A percentile compares a stretch with the other conserved stretches of the same genome.
Evolutionary conservation across 2,329 filamentous ascomycete genomes (phyloP).

Genomic region (Metarhizium sp.): DNA sequence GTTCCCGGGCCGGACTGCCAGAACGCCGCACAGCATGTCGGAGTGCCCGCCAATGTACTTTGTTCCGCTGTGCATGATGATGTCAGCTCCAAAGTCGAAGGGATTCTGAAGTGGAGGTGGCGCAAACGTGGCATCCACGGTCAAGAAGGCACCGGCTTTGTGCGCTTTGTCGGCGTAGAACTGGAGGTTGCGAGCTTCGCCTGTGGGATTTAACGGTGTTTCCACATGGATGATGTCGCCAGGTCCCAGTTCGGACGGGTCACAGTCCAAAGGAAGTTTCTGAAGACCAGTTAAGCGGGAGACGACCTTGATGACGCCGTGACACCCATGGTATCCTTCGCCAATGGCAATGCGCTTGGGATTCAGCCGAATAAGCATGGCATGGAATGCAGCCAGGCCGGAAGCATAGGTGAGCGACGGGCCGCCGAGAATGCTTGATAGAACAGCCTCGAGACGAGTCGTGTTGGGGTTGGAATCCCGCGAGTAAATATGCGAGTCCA

Average conservation of each 20-base stretch:
- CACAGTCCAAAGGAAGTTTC: slow-evolving; percentile 61
- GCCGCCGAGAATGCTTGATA: slow-evolving; percentile 62
- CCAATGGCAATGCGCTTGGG: slow-evolving; percentile 76
- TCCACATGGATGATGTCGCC: slow-evolving; percentile 89
- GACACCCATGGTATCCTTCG: slow-evolving; percentile 86
- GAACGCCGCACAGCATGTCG: slow-evolving; percentile 82
- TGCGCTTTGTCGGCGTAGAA: slow-evolving; percentile 66
- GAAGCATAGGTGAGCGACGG: slow-evolving; percentile 71
- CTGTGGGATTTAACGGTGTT: slow-evolving; percentile 87
- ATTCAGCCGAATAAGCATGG: slow-evolving; percentile 73
- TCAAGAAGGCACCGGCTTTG: slow-evolving; percentile 61
- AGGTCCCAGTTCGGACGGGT: slow-evolving; percentile 53
- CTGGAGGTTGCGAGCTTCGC: slow-evolving; percentile 66
- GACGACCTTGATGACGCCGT: slow-evolving; percentile 70
- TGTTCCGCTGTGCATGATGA: slow-evolving; percentile 86
- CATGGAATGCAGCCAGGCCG: slow-evolving; percentile 83
- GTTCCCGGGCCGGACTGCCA: slow-evolving; percentile 51
- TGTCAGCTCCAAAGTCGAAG: slow-evolving; percentile 70
- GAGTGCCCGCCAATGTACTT: slow-evolving; percentile 97
- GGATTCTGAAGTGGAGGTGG: slow-evolving; percentile 86
- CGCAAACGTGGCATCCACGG: slow-evolving; percentile 86
- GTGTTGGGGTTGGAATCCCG: slow-evolving; percentile 70
- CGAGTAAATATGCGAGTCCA: slow-evolving; percentile 72
- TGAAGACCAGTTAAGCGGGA: slow-evolving; percentile 66
- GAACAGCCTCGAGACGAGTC: slow-evolving; percentile 75